Evolutionary conservation across 2,329 filamentous ascomycete species (phyloP), one percentile per base, ranked within the genome.

Genomic region (Penicillium sp.): DNA sequence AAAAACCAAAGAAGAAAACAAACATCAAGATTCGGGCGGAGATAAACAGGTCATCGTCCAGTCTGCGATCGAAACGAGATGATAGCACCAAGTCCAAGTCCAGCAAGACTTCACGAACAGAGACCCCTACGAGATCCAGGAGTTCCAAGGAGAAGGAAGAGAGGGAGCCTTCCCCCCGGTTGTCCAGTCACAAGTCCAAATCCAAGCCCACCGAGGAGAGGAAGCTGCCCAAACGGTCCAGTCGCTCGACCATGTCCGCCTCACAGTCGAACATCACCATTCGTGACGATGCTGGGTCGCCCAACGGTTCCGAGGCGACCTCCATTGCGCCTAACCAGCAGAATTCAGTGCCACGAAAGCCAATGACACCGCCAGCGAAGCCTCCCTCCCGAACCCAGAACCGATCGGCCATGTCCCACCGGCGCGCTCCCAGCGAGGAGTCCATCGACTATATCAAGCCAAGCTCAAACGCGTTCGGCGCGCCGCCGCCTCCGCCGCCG

Each of bases 401-500:
- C 16, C 69, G 69, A 22, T 72, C 71, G 21, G 64, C 68, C 18
- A 61, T 54, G 50, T 72, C 70, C 4, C 63, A 67, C 44, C 64
- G 65, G 14, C 69, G 64, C n/a, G 69, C 69, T 2, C 71, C 71
- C 1, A 65, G 73, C 21, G 72, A 76, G 22, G 66, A 74, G 5
- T 69, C 71, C 21, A 57, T 71, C 47, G 73, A 73, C 22, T 71
- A 71, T 56, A 60, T 64, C 44, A 65, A 66, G 21, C 68, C 68
- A 31, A 64, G 66, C 8, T 53, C 70, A 3, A 67, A 63, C 32
- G 63, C 62, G 8, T 75, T 66, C 40, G 71, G 70, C 2, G 69
- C 71, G 7, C 81, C 83, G 36, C 85, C 91, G 1, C 91, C 90
- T 0, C 91, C 92, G 0, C 92, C 89, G 2, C 88, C 91, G 1